phyloP scores from a whole-genome alignment of 148 eudicot genomes.

The Fagopyrum tataricum region DNA sequence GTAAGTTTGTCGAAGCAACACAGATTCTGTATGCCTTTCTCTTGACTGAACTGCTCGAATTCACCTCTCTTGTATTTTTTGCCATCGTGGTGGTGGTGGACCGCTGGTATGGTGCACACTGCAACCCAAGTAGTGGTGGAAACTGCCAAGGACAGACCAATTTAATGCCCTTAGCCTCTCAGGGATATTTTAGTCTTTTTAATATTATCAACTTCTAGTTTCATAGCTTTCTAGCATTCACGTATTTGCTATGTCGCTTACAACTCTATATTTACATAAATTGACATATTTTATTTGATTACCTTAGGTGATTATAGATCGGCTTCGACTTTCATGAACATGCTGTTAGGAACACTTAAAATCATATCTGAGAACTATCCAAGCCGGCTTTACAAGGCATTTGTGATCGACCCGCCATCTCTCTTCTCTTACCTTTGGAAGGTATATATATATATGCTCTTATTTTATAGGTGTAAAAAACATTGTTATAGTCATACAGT shows the following conservation, averaged over 20 bases:
- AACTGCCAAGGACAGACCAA: not conserved
- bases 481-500: too few relatives aligned
- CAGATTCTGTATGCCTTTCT: conserved; percentile 4
- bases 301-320: conserved; percentile 89
- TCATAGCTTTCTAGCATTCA: not conserved
- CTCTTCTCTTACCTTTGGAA: conserved; percentile 90
- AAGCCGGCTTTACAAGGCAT: conserved; percentile 68
- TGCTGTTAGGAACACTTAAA: conserved; percentile 68
- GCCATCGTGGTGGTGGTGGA: not conserved
- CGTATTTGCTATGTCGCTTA: not conserved
- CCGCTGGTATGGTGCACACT: not conserved
- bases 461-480: not conserved
- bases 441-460: conserved; percentile 59
- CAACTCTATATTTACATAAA: not conserved
- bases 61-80: too few relatives aligned
- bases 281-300: not conserved
- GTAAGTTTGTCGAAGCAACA: not conserved
- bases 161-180: conserved; percentile 4
- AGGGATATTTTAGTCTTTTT: not conserved
- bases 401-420: conserved; percentile 89
- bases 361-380: conserved; percentile 79
- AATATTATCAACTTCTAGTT: not conserved
- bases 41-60: not conserved
- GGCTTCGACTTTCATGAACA: conserved; percentile 83
- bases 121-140: not conserved